Evolutionary conservation across 2,329 filamentous ascomycete genomes (phyloP).

Genomic region (Colletotrichum sp.): DNA sequence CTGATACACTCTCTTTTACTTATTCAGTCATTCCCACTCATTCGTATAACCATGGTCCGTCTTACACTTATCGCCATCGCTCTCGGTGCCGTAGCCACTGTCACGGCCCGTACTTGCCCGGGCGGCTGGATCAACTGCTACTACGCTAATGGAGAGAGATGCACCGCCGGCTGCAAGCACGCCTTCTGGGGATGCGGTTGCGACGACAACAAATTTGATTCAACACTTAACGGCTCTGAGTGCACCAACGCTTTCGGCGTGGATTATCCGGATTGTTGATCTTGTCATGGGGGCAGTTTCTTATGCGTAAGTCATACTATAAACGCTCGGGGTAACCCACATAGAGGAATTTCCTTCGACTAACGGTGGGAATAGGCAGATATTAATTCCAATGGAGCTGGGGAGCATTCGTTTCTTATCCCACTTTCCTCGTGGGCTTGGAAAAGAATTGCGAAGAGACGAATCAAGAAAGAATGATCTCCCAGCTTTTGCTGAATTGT

Average conservation of each 20-base stretch:
- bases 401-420: background rate
- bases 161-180: background rate
- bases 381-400: background rate
- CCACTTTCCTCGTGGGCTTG: background rate
- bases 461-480: background rate
- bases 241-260: background rate
- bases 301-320: background rate
- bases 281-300: background rate
- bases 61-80: background rate
- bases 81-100: background rate
- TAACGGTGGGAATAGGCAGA: background rate
- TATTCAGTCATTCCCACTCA: background rate
- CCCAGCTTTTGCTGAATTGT: background rate
- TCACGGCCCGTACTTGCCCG: background rate
- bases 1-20: background rate
- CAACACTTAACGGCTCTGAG: background rate
- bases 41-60: background rate
- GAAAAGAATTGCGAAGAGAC: fast-evolving
- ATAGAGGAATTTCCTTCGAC: background rate
- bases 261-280: background rate
- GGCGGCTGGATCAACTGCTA: background rate
- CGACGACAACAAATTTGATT: background rate
- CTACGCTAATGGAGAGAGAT: background rate
- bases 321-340: background rate
- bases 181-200: background rate